Evolutionary conservation across 2,329 filamentous ascomycete species (phyloP).

Genomic region (Alternaria triticimaculans): DNA sequence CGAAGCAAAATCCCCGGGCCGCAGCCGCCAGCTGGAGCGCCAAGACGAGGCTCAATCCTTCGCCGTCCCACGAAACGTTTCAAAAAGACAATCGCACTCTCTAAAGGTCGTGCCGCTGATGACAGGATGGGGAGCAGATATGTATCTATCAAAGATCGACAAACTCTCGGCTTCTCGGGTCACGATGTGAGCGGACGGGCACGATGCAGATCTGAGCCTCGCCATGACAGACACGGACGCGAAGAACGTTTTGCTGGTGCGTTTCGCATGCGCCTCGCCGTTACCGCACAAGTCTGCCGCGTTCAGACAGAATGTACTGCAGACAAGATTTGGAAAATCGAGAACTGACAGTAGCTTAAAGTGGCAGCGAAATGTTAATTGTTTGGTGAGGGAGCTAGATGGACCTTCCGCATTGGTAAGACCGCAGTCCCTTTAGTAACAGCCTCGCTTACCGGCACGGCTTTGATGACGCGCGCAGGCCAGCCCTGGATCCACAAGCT

Average conservation of each 20-base stretch:
- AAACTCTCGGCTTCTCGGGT: background rate
- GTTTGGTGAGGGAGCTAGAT: background rate
- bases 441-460: slow-evolving; percentile 37
- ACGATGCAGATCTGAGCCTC: slow-evolving; percentile 12
- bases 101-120: background rate
- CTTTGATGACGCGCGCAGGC: slow-evolving; percentile 44
- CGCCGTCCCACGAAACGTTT: background rate
- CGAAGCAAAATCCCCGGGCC: slow-evolving; percentile 1
- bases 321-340: background rate
- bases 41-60: slow-evolving; percentile 20
- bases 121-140: background rate
- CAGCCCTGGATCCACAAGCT: slow-evolving; percentile 33
- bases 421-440: slow-evolving; percentile 5
- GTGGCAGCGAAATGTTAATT: background rate
- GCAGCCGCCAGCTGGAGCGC: slow-evolving; percentile 1
- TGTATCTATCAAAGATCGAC: background rate
- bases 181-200: slow-evolving; percentile 4
- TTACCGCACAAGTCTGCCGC: slow-evolving; percentile 8
- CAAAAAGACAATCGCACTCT: background rate
- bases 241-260: slow-evolving; percentile 16
- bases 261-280: slow-evolving; percentile 27
- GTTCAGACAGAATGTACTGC: background rate
- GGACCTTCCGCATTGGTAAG: slow-evolving; percentile 13
- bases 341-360: background rate
- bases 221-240: background rate